Base-by-base conservation (phyloP, 495 filamentous ascomycete species). In the Aspergillus funiculosus region DNA sequence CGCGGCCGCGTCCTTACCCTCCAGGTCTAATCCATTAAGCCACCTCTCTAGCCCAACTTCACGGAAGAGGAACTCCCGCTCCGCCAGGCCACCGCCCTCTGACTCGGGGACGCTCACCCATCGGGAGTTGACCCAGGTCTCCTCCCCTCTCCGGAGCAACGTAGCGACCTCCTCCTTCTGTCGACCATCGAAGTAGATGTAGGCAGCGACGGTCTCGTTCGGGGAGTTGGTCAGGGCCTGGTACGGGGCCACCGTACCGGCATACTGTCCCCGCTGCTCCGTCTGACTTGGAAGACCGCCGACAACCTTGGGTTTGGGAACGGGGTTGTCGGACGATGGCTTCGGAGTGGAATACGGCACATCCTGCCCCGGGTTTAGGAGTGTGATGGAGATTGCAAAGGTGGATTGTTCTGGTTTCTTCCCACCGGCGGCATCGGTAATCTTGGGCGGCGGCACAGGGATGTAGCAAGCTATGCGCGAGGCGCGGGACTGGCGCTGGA, bases 81-180 rank as follows among this genome's bases (percentile, higher is more conserved):
- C 92, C 35, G 92, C 92, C 21, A 99, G 80, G 10, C 90, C 90
- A 18, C 90, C 90, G 17, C 89, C 90, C 66, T 97, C 91, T 2
- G 84, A 84, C 8, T 86, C 80, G 2, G 90, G 88, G 3, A 98
- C 80, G 57, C 91, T 88, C 48, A 99, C 92, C 92, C 92, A 99
- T 59, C 92, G 74, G 7, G 90, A 95, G 53, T 95, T 96, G 18
- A 99, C 94, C 92, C 92, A 99, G 0, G 92, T 99, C 65, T 99
- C 92, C 52, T 96, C 92, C 30, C 94, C 94, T 14, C 90, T 81
- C 43, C 92, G 77, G 25, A 99, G 73, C 30, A 99, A 68, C 24
- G 92, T 99, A 43, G 92, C 92, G 11, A 97, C 94, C 62, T 99
- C 92, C 56, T 99, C 92, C 66, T 99, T 97, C 21, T 80, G 75